Base-by-base conservation (phyloP, 129 eudicot species). In the Saposhnikovia divaricata region DNA sequence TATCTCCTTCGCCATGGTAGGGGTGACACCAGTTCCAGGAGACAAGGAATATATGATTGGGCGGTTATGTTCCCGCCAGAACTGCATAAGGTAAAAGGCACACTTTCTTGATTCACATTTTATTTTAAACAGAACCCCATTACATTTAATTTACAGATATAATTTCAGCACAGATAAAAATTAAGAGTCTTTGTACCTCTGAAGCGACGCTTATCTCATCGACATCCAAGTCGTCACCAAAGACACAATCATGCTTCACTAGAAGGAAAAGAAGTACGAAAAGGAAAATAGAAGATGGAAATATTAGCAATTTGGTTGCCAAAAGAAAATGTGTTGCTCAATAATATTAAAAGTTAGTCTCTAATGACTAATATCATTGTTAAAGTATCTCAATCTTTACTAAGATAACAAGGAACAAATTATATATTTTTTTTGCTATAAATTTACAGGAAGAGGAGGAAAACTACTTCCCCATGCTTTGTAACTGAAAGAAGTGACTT, bases 221-320 rank as follows among this genome's bases (percentile, higher is more conserved):
- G 37, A 87, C 61, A 48, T 90, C 86, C 76, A 92, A 89, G 77
- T 96, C 99, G 2, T 92, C 96, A 8, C 99, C 99, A 74, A 96
- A 96, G 68, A 96, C 93, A 81, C 99, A 96, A 79, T 96, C 99
- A 40, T 92, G 88, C 78, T 96, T 96, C 80, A 96, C 99, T 96
- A 86, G 11, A 57, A 72, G 38, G 21, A 13, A 81, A 75, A 74
- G 68, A 72, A 80, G 75, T 47, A 77, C 21, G 4, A 14, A 68
- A 28, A 68, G 3, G 73, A 13, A 68, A 13, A 34, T 5, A 68
- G 27, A 68, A 66, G 9, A 68, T 27, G 8, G 4, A 74, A 40
- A 19, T 39, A 28, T 65, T 13, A 39, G 25, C 47, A 45, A 70
- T 5, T 37, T 70, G 66, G 19, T 23, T 51, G 44, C 42, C 19